Evolutionary conservation across 2,329 filamentous ascomycete genomes (phyloP), one percentile per base, ranked within the genome.

Genomic region (Fusarium graminum): DNA sequence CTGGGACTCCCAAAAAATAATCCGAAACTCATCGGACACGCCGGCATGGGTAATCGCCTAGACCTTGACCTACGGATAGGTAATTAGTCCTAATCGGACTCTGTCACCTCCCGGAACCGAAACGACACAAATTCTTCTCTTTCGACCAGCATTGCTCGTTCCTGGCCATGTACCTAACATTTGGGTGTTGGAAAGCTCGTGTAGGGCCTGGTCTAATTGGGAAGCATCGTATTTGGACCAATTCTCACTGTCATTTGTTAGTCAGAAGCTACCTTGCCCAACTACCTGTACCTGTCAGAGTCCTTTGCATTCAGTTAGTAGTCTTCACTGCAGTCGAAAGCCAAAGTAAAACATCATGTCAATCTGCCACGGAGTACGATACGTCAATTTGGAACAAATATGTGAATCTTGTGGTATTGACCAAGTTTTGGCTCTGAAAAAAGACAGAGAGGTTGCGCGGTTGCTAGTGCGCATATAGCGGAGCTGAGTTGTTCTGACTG

Each of bases 11-110:
- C 16, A 22, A 61, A 60, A 45, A 30, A 44, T 22, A 30, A 66
- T 49, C 65, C 65, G 61, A 68, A 68, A 50, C 42, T 62, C 47
- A 30, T 69, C 65, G 61, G 65, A 58, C 46, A 46, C 32, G 34
- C 41, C 57, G 53, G 34, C 41, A 42, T 51, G 4, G 22, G 22
- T 22, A 52, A 22, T 53, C 43, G 39, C 40, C 28, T 45, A 39
- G 25, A 47, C 26, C 22, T 22, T n/a, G n/a, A n/a, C n/a, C 41
- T 22, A 32, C 16, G 32, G 36, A 22, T 36, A 14, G 9, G 19
- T 60, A 57, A 16, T 54, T 44, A 52, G 39, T 58, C 41, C 32
- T 34, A 49, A 36, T 44, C 58, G 43, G 55, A 44, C 52, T 41
- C 54, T 44, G 40, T 46, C 53, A 43, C 56, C 50, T 59, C 56